Base-by-base conservation (phyloP, 495 filamentous ascomycete species). In the Chaetomium fimeti region DNA sequence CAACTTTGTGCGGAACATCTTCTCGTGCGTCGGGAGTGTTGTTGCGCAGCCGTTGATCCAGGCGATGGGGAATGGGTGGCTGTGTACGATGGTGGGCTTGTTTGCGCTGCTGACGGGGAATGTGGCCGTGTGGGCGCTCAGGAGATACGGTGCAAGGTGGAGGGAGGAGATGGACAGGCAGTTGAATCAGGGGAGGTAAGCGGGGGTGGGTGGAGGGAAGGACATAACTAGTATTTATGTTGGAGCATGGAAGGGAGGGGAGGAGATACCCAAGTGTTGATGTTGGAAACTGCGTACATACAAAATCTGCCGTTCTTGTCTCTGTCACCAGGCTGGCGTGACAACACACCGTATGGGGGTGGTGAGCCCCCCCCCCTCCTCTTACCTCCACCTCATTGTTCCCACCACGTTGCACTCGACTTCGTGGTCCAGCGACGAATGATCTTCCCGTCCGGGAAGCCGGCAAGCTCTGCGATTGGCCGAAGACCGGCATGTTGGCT, bases 1-100 rank as follows among this genome's bases (percentile, higher is more conserved):
- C 68, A 91, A 91, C 67, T 91, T 96, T 72, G 82, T 96, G 62
- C 79, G 93, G 27, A 97, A 96, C 64, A 92, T 96, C 24, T 91
- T 93, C 67, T 85, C 84, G 3, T 94, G 89, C 68, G 84, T 93
- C 0, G 92, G 90, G 0, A 85, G 82, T 11, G 73, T 94, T 5
- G 83, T 93, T 3, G 87, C 89, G 0, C 82, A 89, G 63, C 92
- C 92, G 1, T 76, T 95, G 20, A 91, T 97, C 58, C 68, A 79
- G n/a, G 89, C 82, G 4, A 90, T 97, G 65, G 93, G 93, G 5
- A 89, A 91, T 69, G 93, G 93, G 0, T 96, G 92, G 92, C 68
- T 97, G 42, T 91, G 92, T 66, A 97, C 93, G 3, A 88, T 89
- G 36, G 66, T 97, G 0, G 89, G 87, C 0, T 60, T 91, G 22